Evolutionary conservation across 1,284 basidiomycete genomes (phyloP).

Genomic region (Microbotryomycetes sp.): DNA sequence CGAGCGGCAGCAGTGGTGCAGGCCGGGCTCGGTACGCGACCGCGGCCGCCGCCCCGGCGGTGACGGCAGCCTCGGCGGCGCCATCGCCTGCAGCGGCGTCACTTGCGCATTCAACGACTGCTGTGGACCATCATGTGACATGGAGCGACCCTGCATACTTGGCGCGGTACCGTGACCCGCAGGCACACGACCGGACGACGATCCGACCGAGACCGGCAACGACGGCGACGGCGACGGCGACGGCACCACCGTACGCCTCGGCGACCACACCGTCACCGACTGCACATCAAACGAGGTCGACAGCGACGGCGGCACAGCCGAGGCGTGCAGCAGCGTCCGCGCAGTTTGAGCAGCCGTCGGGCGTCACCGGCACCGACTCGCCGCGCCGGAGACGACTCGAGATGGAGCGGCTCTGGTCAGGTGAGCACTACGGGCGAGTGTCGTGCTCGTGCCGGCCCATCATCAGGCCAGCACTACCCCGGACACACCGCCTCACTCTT

Average conservation of each 20-base stretch:
- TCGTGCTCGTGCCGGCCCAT: too few relatives aligned
- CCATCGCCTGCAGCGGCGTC: background rate
- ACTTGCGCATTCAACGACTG: background rate
- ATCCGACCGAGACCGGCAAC: constrained; percentile 1
- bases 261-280: background rate
- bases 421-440: too few relatives aligned
- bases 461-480: too few relatives aligned
- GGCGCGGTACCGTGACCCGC: constrained; percentile 27
- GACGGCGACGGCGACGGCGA: background rate
- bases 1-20: too few relatives aligned
- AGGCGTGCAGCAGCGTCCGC: too few relatives aligned
- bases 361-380: background rate
- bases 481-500: too few relatives aligned
- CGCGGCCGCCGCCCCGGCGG: background rate
- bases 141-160: constrained; percentile 32
- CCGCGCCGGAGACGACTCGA: constrained; percentile 2
- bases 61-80: background rate
- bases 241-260: background rate
- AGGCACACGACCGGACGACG: constrained; percentile 17
- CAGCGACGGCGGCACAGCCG: background rate
- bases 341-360: too few relatives aligned
- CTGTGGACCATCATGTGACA: constrained; percentile 6
- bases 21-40: background rate
- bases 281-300: background rate
- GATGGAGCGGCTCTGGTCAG: constrained; percentile 18